phyloP scores from a whole-genome alignment of 257 asterid species.

The Scutellaria minor region DNA sequence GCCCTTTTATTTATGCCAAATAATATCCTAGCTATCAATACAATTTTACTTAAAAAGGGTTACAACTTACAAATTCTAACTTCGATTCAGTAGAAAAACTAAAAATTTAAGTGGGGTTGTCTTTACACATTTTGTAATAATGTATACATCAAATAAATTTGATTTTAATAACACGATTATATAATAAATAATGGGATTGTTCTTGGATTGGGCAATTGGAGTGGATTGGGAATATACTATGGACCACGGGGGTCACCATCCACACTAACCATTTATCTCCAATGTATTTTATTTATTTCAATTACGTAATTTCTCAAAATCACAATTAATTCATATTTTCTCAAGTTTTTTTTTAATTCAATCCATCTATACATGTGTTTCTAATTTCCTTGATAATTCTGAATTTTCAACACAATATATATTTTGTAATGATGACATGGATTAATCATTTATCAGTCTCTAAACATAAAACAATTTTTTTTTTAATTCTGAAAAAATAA shows the following conservation, averaged over 20 bases:
- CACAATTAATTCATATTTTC: background rate
- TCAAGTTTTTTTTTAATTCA: no score
- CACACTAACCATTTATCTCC: background rate
- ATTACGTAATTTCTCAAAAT: background rate
- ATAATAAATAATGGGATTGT: background rate
- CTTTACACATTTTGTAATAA: background rate
- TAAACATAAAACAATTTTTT: background rate
- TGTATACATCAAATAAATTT: background rate
- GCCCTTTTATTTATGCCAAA: background rate
- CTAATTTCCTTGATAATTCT: background rate
- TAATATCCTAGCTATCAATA: background rate
- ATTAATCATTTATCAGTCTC: background rate
- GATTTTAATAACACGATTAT: background rate
- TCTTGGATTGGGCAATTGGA: conserved; percentile 5
- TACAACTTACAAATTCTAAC: no score
- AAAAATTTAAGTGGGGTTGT: background rate
- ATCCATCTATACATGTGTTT: background rate
- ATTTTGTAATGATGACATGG: background rate
- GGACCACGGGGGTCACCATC: conserved; percentile 32
- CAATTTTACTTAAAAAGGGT: background rate
- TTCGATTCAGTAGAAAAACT: no score
- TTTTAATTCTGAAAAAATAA: background rate
- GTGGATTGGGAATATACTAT: background rate
- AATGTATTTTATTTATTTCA: background rate
- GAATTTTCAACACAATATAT: background rate